Evolutionary conservation across 2,329 filamentous ascomycete species (phyloP).

Genomic region (Calonectria honghensis): DNA sequence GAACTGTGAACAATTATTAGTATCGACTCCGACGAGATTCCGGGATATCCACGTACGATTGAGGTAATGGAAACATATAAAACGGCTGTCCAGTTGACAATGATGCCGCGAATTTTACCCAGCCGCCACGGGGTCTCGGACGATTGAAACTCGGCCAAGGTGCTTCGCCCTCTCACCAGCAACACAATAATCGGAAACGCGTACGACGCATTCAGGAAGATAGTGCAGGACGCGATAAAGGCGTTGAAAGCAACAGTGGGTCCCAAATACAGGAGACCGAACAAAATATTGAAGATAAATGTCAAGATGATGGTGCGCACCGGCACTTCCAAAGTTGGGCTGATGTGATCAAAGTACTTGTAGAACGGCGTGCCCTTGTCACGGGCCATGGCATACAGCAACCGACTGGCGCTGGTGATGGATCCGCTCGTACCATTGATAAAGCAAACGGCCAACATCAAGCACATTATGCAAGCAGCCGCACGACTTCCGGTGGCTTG

Average conservation of each 20-base stretch:
- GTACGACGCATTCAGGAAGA: constrained; percentile 49
- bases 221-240: constrained; percentile 47
- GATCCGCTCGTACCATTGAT: constrained; percentile 67
- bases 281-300: constrained; percentile 45
- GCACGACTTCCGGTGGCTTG: constrained; percentile 64
- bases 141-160: not conserved
- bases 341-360: constrained; percentile 44
- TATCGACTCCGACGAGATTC: not conserved
- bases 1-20: constrained; percentile 33
- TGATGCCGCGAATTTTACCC: constrained; percentile 28
- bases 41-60: constrained; percentile 19
- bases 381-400: constrained; percentile 61
- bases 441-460: constrained; percentile 66
- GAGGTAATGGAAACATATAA: constrained; percentile 49
- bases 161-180: constrained; percentile 33
- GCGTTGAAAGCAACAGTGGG: constrained; percentile 48
- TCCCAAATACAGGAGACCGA: constrained; percentile 46
- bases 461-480: constrained; percentile 62
- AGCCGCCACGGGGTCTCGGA: constrained; percentile 42
- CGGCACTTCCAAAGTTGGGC: constrained; percentile 42
- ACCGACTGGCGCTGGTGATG: constrained; percentile 64
- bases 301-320: constrained; percentile 41
- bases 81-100: constrained; percentile 45
- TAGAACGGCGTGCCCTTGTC: constrained; percentile 46
- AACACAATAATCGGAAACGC: constrained; percentile 44